Conservation (phyloP, 169 alveolate species). For the Theileria annulata region DNA sequence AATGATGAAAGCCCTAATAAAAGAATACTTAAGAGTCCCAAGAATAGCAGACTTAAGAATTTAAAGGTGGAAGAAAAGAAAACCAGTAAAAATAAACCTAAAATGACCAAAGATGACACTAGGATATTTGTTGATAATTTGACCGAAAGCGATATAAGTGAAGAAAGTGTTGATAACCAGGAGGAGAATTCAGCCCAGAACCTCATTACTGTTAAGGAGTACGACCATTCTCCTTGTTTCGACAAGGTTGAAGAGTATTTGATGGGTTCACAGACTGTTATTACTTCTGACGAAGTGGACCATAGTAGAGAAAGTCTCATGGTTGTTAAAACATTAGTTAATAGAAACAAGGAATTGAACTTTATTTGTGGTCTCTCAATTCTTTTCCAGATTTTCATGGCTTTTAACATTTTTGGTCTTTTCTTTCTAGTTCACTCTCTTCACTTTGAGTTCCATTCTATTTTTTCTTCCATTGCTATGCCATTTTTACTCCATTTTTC, state of each 20-base stretch:
- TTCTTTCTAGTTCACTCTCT: background rate
- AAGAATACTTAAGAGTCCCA: no score
- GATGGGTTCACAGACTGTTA: background rate
- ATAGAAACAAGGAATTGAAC: background rate
- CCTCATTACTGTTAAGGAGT: background rate
- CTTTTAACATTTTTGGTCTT: background rate
- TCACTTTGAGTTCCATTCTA: background rate
- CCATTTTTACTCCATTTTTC: conserved; percentile 8
- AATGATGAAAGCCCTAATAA: no score
- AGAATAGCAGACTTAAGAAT: no score
- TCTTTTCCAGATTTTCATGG: background rate
- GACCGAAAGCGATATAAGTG: background rate
- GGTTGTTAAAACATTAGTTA: no score
- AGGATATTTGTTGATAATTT: background rate
- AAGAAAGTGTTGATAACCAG: background rate
- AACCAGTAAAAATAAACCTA: no score
- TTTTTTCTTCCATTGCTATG: background rate
- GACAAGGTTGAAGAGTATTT: background rate
- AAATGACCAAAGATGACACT: background rate
- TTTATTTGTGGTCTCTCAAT: background rate
- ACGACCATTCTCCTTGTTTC: background rate
- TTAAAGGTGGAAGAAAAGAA: no score
- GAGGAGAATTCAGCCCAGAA: background rate
- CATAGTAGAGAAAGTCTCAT: no score
- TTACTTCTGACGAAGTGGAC: no score